These are phyloP conservation scores for Scutellaria barbata DNA, from an alignment of 257 asterid genomes.

Conservation along the genomic window DNA sequence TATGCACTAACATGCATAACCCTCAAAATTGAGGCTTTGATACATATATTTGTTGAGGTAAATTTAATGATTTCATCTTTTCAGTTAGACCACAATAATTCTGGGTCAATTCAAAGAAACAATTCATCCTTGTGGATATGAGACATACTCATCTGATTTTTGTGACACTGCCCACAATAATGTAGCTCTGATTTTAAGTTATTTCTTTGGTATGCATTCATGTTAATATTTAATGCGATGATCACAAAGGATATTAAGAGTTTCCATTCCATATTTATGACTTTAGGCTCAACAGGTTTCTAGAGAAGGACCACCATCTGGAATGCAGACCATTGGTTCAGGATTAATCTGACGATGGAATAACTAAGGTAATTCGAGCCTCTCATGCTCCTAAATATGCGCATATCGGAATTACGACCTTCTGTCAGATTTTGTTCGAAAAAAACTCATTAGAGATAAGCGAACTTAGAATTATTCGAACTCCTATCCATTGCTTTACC, in stretches of 20 bases:
- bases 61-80: conserved; percentile 3
- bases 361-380: conserved; percentile 20
- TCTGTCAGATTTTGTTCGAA: conserved; percentile 34
- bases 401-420: not conserved
- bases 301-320: conserved; percentile 30
- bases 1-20: not conserved
- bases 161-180: conserved; percentile 10
- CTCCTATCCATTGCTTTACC: conserved; percentile 33
- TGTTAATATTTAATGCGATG: conserved; percentile 26
- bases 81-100: not conserved
- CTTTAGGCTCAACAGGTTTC: conserved; percentile 15
- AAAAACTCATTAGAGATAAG: conserved; percentile 27
- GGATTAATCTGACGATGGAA: conserved; percentile 33
- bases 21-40: conserved; percentile 7
- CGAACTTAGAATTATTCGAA: conserved; percentile 36
- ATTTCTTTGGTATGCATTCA: conserved; percentile 29
- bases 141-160: conserved; percentile 17
- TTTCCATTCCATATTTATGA: conserved; percentile 12
- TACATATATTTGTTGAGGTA: not conserved
- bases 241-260: conserved; percentile 26
- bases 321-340: conserved; percentile 22
- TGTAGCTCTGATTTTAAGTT: not conserved
- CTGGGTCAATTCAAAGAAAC: conserved; percentile 13
- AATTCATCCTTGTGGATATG: conserved; percentile 28
- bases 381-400: not conserved